phyloP scores from a whole-genome alignment of 2,329 filamentous ascomycete genomes.

The Pseudogymnoascus sp. region DNA sequence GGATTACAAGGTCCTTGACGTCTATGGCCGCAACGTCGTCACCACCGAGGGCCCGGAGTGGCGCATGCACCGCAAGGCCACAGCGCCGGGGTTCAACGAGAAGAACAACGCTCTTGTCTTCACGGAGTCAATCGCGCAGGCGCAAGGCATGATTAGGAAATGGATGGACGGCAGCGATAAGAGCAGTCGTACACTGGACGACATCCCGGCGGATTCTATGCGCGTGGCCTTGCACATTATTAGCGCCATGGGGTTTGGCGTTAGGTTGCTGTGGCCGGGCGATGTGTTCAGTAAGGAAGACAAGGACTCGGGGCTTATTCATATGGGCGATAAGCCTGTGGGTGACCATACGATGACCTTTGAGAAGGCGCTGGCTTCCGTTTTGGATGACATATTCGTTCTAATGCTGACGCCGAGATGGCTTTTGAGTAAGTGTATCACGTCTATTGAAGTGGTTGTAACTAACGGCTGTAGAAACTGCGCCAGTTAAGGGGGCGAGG shows the following conservation, averaged over 20 bases:
- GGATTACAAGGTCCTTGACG: conserved; percentile 50
- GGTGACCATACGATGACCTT: conserved; percentile 47
- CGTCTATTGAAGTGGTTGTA: not conserved
- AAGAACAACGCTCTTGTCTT: conserved; percentile 65
- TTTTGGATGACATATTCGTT: conserved; percentile 47
- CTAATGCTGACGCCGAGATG: conserved; percentile 46
- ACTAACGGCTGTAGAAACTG: conserved; percentile 23
- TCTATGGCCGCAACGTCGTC: conserved; percentile 67
- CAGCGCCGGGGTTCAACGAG: conserved; percentile 67
- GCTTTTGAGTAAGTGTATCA: conserved; percentile 36
- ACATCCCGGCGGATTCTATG: conserved; percentile 60
- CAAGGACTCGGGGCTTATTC: conserved; percentile 31
- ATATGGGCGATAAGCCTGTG: conserved; percentile 25
- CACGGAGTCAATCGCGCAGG: conserved; percentile 55
- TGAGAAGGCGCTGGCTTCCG: conserved; percentile 43
- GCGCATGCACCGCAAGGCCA: conserved; percentile 67
- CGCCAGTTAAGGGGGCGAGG: conserved; percentile 39
- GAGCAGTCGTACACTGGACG: conserved; percentile 43
- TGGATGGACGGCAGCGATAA: conserved; percentile 44
- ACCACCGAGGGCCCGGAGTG: conserved; percentile 62
- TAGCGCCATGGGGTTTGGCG: conserved; percentile 65
- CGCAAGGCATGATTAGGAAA: conserved; percentile 50
- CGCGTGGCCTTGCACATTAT: conserved; percentile 51
- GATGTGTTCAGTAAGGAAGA: conserved; percentile 41
- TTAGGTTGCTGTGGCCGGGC: conserved; percentile 55